phyloP scores from a whole-genome alignment of 345 rosid genomes.

The Syzygium jambos region DNA sequence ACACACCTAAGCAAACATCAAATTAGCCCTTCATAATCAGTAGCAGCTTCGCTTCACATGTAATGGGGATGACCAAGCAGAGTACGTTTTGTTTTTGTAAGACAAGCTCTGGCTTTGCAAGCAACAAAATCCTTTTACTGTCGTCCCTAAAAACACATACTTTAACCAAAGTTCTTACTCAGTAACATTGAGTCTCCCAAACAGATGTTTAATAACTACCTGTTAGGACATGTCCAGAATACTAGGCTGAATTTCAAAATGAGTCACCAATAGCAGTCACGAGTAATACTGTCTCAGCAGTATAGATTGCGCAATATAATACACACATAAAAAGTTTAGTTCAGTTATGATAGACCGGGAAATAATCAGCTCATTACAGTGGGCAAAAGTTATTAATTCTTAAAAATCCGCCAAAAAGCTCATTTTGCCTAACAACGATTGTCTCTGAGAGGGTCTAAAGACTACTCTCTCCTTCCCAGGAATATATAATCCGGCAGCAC shows the following conservation, averaged over 20 bases:
- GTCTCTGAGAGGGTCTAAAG: conserved; percentile 47
- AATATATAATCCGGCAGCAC: conserved; percentile 21
- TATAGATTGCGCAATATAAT: not conserved
- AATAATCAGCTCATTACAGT: not conserved
- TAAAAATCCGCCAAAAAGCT: not conserved
- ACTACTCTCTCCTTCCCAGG: conserved; percentile 35
- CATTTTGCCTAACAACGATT: conserved; percentile 34
- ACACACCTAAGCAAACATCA: not conserved
- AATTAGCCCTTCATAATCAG: not conserved
- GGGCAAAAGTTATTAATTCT: not conserved
- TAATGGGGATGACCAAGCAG: not conserved
- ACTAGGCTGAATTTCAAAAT: not conserved
- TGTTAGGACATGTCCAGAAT: not conserved
- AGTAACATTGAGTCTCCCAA: not conserved
- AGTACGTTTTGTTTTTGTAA: not conserved
- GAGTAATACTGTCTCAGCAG: not conserved
- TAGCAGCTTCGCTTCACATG: not conserved
- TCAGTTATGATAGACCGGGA: not conserved
- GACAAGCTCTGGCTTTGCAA: not conserved
- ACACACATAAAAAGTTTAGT: not conserved
- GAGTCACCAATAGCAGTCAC: not conserved
- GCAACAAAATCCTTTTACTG: not conserved
- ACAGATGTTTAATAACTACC: not conserved
- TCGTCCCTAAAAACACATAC: not conserved
- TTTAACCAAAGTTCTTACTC: not conserved